phyloP scores from a whole-genome alignment of 2,329 filamentous ascomycete genomes.

The Hortaea sp. region DNA sequence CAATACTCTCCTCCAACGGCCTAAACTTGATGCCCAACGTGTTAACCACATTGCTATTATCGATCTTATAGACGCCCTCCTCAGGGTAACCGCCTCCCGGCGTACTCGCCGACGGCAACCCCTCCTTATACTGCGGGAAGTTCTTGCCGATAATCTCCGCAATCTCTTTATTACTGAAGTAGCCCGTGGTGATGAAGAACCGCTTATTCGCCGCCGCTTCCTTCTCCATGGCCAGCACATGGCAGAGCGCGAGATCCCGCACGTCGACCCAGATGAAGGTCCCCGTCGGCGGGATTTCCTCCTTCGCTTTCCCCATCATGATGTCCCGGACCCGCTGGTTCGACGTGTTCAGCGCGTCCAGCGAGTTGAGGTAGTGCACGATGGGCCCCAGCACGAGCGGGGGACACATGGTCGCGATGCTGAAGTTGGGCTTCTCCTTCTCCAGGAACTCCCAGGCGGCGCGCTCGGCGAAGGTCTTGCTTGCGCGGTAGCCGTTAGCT shows the following conservation, averaged over 20 bases:
- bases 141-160: conserved; percentile 45
- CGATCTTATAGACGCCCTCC: conserved; percentile 43
- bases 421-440: conserved; percentile 42
- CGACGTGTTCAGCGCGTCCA: conserved; percentile 61
- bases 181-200: conserved; percentile 52
- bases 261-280: conserved; percentile 42
- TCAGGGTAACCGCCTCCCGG: conserved; percentile 37
- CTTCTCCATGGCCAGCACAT: conserved; percentile 50
- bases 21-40: conserved; percentile 52
- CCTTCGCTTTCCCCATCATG: conserved; percentile 51
- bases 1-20: conserved; percentile 47
- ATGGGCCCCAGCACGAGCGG: conserved; percentile 43
- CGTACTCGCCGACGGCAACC: conserved; percentile 34
- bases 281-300: conserved; percentile 45
- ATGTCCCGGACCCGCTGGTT: conserved; percentile 58
- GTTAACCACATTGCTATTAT: conserved; percentile 44
- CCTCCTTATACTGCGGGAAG: conserved; percentile 43
- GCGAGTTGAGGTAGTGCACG: conserved; percentile 50
- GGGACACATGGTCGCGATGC: conserved; percentile 39
- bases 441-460: conserved; percentile 45
- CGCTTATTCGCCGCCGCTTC: conserved; percentile 50
- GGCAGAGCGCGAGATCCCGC: conserved; percentile 50
- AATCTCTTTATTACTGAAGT: conserved; percentile 53
- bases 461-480: conserved; percentile 53
- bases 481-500: conserved; percentile 37